A percentile compares a stretch with the other conserved stretches of the same genome.
These are phyloP conservation scores for Cercospora berteroae DNA, from an alignment of 2,329 filamentous ascomycete genomes.

Conservation along the genomic window DNA sequence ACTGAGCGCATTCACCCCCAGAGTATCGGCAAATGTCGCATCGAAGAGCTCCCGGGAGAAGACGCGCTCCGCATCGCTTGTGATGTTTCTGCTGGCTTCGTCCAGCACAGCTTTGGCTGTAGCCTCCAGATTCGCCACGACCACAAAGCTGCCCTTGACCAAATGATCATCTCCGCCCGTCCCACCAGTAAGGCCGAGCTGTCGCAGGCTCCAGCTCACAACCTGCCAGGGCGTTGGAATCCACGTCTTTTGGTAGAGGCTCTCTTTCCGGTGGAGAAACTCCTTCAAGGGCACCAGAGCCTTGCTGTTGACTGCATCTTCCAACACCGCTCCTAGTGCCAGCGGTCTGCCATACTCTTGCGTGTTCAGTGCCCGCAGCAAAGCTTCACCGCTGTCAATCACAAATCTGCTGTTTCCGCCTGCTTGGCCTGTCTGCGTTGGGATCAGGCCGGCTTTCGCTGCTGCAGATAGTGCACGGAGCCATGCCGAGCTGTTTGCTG, in stretches of 20 bases:
- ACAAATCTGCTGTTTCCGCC: slow-evolving; percentile 49
- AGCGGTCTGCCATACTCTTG: slow-evolving; percentile 78
- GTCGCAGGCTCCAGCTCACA: slow-evolving; percentile 71
- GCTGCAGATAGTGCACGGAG: slow-evolving; percentile 69
- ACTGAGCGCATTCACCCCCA: slow-evolving; percentile 35
- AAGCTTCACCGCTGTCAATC: slow-evolving; percentile 56
- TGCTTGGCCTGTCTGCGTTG: slow-evolving; percentile 37
- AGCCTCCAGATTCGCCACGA: slow-evolving; percentile 61
- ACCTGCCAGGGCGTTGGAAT: slow-evolving; percentile 66
- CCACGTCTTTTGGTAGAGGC: slow-evolving; percentile 70
- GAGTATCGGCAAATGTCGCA: slow-evolving; percentile 26
- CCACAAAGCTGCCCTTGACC: slow-evolving; percentile 62
- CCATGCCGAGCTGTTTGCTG: slow-evolving; percentile 78
- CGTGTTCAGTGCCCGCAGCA: slow-evolving; percentile 70
- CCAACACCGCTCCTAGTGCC: slow-evolving; percentile 73
- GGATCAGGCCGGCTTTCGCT: slow-evolving; percentile 61
- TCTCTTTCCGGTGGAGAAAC: slow-evolving; percentile 65
- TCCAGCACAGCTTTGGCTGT: slow-evolving; percentile 45
- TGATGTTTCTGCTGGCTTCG: slow-evolving; percentile 33
- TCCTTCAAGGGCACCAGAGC: slow-evolving; percentile 69
- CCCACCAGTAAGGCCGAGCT: slow-evolving; percentile 44
- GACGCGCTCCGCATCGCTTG: slow-evolving; percentile 37
- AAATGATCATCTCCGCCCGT: slow-evolving; percentile 52
- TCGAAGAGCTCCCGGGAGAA: slow-evolving; percentile 36
- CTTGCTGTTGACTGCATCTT: slow-evolving; percentile 67